Evolutionary conservation across 1,284 basidiomycete species (phyloP).

Genomic region (Cryptococcus neoformans): DNA sequence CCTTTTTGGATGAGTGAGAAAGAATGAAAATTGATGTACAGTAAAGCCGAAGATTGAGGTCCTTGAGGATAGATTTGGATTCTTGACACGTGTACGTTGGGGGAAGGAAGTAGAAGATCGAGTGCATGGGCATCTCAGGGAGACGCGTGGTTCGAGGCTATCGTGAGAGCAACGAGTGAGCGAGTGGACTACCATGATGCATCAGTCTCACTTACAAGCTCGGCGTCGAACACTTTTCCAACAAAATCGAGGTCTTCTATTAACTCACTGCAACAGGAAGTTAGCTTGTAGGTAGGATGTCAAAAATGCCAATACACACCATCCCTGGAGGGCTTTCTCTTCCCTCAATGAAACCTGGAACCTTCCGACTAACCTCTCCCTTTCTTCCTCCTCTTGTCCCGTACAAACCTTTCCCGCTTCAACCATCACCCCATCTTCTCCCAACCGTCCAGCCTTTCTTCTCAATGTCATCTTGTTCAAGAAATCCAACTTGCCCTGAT

Average conservation of each 20-base stretch:
- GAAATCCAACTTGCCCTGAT: conserved; percentile 44
- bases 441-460: conserved; percentile 35
- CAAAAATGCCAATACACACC: conserved; percentile 19
- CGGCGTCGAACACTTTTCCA: conserved; percentile 42
- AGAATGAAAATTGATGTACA: conserved; percentile 5
- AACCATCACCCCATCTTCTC: conserved; percentile 45
- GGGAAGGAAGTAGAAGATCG: conserved; percentile 70
- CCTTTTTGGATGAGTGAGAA: neutral
- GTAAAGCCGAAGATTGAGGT: conserved; percentile 51
- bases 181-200: neutral
- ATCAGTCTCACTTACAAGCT: conserved; percentile 33
- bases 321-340: conserved; percentile 25
- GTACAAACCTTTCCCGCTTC: conserved; percentile 14
- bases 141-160: conserved; percentile 69
- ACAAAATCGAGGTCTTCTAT: conserved; percentile 38
- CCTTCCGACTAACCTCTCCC: conserved; percentile 27
- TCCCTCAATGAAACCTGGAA: conserved; percentile 37
- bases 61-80: conserved; percentile 58
- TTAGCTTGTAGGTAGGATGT: neutral
- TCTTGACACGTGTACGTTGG: conserved; percentile 60
- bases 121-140: conserved; percentile 62
- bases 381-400: conserved; percentile 20
- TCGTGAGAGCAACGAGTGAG: neutral
- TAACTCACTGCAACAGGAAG: conserved; percentile 20
- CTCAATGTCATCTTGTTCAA: conserved; percentile 47